Conservation (phyloP, 129 eudicot species). For the Tagetes patula region DNA sequence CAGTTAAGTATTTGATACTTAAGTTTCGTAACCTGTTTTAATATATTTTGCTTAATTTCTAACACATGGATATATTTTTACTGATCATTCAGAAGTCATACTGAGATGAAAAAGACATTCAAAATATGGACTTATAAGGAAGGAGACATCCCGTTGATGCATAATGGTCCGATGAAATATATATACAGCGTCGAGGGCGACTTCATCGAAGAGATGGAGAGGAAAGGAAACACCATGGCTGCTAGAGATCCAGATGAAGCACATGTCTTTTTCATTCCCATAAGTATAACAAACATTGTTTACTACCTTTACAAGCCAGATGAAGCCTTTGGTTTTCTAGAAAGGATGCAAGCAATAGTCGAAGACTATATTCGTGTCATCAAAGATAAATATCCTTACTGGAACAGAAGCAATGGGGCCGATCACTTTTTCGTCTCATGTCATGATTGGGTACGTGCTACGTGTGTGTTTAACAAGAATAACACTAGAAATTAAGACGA, state of each 20-base stretch:
- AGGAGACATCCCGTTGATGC: conserved; percentile 82
- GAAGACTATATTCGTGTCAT: conserved; percentile 52
- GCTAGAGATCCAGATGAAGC: conserved; percentile 68
- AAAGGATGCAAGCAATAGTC: conserved; percentile 30
- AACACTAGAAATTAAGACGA: no score
- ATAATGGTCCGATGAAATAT: conserved; percentile 60
- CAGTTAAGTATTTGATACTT: conserved; percentile 21
- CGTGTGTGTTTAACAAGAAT: background rate
- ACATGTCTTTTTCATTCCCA: conserved; percentile 57
- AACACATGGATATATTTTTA: background rate
- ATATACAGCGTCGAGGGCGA: conserved; percentile 68
- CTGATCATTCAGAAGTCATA: conserved; percentile 57
- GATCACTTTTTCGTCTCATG: conserved; percentile 84
- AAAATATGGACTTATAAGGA: conserved; percentile 69
- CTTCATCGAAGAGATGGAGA: conserved; percentile 61
- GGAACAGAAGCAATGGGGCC: conserved; percentile 74
- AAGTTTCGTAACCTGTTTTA: background rate
- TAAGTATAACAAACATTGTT: conserved; percentile 64
- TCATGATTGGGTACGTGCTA: conserved; percentile 72
- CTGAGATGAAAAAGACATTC: conserved; percentile 65
- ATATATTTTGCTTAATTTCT: no score
- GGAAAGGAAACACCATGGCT: conserved; percentile 36
- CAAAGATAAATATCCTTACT: conserved; percentile 49
- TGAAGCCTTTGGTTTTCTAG: conserved; percentile 28
- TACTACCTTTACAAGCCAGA: conserved; percentile 39